Evolutionary conservation across 1,139 yeast genomes (phyloP), one percentile per base, ranked within the genome.

Genomic region (Saccharomyces hybrid): DNA sequence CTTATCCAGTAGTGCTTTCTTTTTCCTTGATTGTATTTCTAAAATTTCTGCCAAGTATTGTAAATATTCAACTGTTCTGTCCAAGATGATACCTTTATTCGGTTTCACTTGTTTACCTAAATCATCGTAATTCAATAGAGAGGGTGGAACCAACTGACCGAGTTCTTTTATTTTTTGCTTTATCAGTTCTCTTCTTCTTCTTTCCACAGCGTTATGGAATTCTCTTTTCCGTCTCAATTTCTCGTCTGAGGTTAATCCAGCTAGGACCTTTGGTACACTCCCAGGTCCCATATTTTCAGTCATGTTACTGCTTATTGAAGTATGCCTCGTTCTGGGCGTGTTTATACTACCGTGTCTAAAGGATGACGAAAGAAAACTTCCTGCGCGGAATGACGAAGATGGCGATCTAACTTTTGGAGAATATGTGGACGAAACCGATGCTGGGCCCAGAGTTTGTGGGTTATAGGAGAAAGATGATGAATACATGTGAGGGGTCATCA

Each of bases 171-270:
- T 85, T 61, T 85, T 80, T 64, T 84, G 87, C 67, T 86, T 86
- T 60, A 86, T 86, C 61, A 86, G 73, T 64, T 86, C 95, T 61
- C 95, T 76, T 67, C 95, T 76, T 66, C 91, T 77, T 65, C 93
- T 75, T 67, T 86, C 95, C 4, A 86, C 95, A 0, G 90, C 93
- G 65, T 86, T 86, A 65, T 86, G 95, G 61, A 85, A 82, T 64
- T 85, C 91, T 59, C 90, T 74, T 62, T 91, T 77, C 62, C 93
- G 77, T 59, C 79, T 79, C 55, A 84, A 66, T 63, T 84, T 85
- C 55, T 83, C 88, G 57, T 85, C 93, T 64, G 83, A 83, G 13
- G 81, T 76, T 53, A 85, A 63, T 46, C 59, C 74, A 63, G 62
- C 50, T n/a, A 58, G 28, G 27, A 23, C 34, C 53, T 61, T 62